Evolutionary conservation across 371 early-diverging fungal genomes (phyloP).

Genomic region (Rhizopus stolonifer): DNA sequence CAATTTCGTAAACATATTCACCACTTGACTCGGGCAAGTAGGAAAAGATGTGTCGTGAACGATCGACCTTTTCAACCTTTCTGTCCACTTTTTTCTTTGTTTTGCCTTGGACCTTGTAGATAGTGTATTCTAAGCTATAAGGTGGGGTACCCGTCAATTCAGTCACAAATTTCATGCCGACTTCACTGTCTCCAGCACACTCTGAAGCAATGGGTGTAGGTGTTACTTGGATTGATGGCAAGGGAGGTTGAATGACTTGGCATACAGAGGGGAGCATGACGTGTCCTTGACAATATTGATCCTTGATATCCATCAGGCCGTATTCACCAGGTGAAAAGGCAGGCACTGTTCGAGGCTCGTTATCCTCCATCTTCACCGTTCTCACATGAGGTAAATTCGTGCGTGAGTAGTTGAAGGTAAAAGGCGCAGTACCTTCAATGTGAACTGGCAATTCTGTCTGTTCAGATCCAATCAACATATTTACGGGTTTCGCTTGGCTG

Average conservation of each 20-base stretch:
- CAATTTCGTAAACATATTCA: constrained; percentile 48
- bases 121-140: constrained; percentile 37
- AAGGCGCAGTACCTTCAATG: constrained; percentile 38
- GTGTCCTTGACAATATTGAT: constrained; percentile 41
- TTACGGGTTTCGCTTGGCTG: constrained; percentile 32
- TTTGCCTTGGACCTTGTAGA: constrained; percentile 24
- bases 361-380: background rate
- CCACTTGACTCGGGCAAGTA: constrained; percentile 44
- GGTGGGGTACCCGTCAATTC: constrained; percentile 46
- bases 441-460: constrained; percentile 27
- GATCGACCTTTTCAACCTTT: constrained; percentile 32
- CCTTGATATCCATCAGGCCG: constrained; percentile 29
- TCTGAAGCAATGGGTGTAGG: constrained; percentile 47
- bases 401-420: constrained; percentile 30
- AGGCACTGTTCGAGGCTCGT: constrained; percentile 5
- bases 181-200: constrained; percentile 43
- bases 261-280: constrained; percentile 43
- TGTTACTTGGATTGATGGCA: constrained; percentile 33
- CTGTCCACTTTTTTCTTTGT: constrained; percentile 26
- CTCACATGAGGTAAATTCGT: background rate
- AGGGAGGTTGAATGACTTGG: constrained; percentile 43
- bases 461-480: constrained; percentile 36
- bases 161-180: constrained; percentile 48
- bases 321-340: constrained; percentile 43
- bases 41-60: constrained; percentile 42